Evolutionary conservation across 176 grass and related monocot species (phyloP).

Genomic region (Chrysopogon serrulatus): DNA sequence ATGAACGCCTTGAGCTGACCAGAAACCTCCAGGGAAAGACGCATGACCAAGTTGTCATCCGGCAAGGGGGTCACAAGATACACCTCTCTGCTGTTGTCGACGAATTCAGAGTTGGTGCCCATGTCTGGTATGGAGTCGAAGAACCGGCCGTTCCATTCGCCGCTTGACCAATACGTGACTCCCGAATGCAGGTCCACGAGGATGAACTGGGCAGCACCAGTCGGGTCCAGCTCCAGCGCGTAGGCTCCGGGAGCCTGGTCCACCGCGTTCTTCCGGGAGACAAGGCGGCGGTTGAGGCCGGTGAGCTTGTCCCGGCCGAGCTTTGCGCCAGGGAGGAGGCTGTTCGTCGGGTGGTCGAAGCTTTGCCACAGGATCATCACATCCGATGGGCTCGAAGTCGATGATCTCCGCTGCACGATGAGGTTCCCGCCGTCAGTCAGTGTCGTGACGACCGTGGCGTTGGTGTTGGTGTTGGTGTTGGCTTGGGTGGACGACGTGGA

Average conservation of each 20-base stretch:
- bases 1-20: constrained; percentile 13
- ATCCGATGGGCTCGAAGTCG: constrained; percentile 8
- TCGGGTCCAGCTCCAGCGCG: constrained; percentile 24
- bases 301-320: constrained; percentile 41
- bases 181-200: constrained; percentile 6
- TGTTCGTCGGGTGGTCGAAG: constrained; percentile 45
- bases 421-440: constrained; percentile 41
- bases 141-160: constrained; percentile 40
- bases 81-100: constrained; percentile 18
- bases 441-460: neutral
- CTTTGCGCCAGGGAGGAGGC: constrained; percentile 37
- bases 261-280: constrained; percentile 36
- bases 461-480: neutral
- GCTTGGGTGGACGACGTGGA: constrained; percentile 32
- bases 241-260: constrained; percentile 33
- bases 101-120: neutral
- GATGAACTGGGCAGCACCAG: constrained; percentile 17
- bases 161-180: constrained; percentile 20
- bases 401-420: constrained; percentile 21
- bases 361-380: no score
- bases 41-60: neutral
- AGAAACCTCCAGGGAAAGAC: constrained; percentile 16
- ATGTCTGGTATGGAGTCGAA: constrained; percentile 37
- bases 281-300: constrained; percentile 23
- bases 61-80: constrained; percentile 28